Evolutionary conservation across 2,329 filamentous ascomycete species (phyloP).

Genomic region (Myriosclerotinia scirpicola): DNA sequence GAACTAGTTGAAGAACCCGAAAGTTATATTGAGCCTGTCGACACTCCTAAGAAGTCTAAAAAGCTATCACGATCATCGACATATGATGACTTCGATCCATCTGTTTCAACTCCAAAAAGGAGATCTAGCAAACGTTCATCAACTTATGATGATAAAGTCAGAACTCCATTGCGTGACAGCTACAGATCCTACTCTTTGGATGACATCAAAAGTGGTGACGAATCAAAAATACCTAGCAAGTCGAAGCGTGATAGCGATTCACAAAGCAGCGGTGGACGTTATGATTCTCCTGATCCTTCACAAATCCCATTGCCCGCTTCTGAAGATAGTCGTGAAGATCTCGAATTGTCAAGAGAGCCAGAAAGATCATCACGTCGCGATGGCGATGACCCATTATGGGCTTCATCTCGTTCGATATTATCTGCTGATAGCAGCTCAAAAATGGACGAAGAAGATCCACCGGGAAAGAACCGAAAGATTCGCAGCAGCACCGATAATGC

Average conservation of each 20-base stretch:
- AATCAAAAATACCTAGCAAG: conserved; percentile 43
- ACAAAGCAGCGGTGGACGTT: conserved; percentile 31
- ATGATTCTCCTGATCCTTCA: conserved; percentile 38
- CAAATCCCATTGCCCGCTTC: conserved; percentile 38
- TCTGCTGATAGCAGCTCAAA: conserved; percentile 43
- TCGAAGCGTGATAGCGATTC: conserved; percentile 41
- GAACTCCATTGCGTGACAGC: conserved; percentile 32
- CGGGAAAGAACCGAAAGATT: conserved; percentile 39
- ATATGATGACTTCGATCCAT: conserved; percentile 26
- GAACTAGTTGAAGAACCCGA: conserved; percentile 37
- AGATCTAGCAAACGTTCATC: conserved; percentile 39
- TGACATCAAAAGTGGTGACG: conserved; percentile 40
- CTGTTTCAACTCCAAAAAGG: conserved; percentile 24
- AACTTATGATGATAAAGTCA: conserved; percentile 43
- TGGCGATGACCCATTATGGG: conserved; percentile 45
- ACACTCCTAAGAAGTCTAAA: conserved; percentile 37
- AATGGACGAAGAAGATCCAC: conserved; percentile 38
- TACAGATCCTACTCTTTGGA: conserved; percentile 39
- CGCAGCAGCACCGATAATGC: conserved; percentile 48
- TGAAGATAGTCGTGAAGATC: conserved; percentile 38
- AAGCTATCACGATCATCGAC: conserved; percentile 39
- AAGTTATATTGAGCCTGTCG: conserved; percentile 36
- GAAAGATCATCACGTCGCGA: conserved; percentile 39
- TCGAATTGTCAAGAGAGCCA: conserved; percentile 40
- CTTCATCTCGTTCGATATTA: conserved; percentile 50